A percentile compares a stretch with the other conserved stretches of the same genome.
Evolutionary conservation across 768 basidiomycete genomes (phyloP).

Genomic region (Collybia sordida): DNA sequence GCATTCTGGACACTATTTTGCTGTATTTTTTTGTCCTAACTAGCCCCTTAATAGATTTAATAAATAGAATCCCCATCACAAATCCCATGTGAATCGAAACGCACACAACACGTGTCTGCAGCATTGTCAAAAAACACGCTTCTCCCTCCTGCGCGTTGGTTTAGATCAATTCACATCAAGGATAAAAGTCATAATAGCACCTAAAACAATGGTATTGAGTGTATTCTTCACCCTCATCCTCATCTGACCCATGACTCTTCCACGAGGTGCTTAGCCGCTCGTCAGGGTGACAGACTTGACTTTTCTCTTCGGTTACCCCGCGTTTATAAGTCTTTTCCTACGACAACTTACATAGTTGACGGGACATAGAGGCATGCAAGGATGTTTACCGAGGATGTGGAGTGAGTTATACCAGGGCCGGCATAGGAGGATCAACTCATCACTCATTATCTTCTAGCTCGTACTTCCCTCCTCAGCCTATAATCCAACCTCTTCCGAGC

Average conservation of each 20-base stretch:
- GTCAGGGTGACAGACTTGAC: not conserved
- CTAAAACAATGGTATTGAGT: not conserved
- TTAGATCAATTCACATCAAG: not conserved
- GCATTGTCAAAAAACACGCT: conserved; percentile 7
- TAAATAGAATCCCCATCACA: not conserved
- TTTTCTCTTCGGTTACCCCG: not conserved
- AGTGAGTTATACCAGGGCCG: not conserved
- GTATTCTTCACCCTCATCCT: conserved; percentile 3
- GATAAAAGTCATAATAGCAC: no score
- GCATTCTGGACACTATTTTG: no score
- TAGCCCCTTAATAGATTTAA: not conserved
- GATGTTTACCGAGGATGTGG: no score
- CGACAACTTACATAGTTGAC: not conserved
- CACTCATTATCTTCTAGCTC: conserved; percentile 1
- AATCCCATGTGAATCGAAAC: conserved; percentile 6
- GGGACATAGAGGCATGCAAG: not conserved
- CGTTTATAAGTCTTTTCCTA: not conserved
- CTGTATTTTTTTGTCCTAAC: not conserved
- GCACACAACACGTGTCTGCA: conserved; percentile 13
- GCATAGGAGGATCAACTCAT: no score
- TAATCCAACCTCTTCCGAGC: conserved; percentile 1
- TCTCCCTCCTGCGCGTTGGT: not conserved
- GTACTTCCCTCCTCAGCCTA: conserved; percentile 9
- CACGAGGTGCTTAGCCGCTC: conserved; percentile 10
- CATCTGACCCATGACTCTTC: conserved; percentile 7